Percentiles rank a stretch among this genome's conserved stretches.
Evolutionary conservation across 352 stramenopile genomes (phyloP).

Genomic region (Phytophthora colocasiae): DNA sequence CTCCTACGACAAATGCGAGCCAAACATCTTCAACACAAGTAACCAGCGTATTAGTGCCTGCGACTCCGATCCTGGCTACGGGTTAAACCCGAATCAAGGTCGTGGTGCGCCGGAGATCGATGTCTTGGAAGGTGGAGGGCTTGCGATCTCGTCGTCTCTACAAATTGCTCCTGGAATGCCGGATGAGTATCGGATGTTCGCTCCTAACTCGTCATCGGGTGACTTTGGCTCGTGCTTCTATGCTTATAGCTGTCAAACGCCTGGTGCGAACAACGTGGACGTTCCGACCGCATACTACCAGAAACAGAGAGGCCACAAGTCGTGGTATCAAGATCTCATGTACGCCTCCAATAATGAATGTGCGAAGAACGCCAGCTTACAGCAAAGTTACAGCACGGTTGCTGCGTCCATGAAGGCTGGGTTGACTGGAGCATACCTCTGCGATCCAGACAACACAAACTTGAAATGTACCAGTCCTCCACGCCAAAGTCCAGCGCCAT

Average conservation of each 20-base stretch:
- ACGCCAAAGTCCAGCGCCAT: conserved; percentile 56
- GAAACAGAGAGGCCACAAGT: conserved; percentile 3
- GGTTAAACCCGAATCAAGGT: conserved; percentile 2
- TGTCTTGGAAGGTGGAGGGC: conserved; percentile 4
- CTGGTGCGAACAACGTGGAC: not conserved
- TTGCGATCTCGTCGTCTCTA: not conserved
- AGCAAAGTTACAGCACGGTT: conserved; percentile 2
- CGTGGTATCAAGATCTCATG: conserved; percentile 2
- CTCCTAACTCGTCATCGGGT: not conserved
- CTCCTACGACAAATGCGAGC: conserved; percentile 2
- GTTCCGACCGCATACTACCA: conserved; percentile 6
- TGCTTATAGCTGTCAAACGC: not conserved
- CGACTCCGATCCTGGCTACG: conserved; percentile 3
- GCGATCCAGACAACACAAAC: conserved; percentile 51
- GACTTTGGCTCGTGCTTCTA: conserved; percentile 1
- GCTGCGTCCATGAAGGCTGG: conserved; percentile 4
- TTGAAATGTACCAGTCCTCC: conserved; percentile 33
- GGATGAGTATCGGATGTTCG: conserved; percentile 4
- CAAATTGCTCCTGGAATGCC: conserved; percentile 8
- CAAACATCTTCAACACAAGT: not conserved
- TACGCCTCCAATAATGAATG: conserved; percentile 12
- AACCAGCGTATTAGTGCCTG: conserved; percentile 8
- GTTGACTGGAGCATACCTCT: conserved; percentile 44
- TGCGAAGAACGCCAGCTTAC: not conserved
- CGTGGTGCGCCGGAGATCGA: conserved; percentile 4